Evolutionary conservation across 2,329 filamentous ascomycete genomes (phyloP).

Genomic region (Colletotrichum ledebouriae): DNA sequence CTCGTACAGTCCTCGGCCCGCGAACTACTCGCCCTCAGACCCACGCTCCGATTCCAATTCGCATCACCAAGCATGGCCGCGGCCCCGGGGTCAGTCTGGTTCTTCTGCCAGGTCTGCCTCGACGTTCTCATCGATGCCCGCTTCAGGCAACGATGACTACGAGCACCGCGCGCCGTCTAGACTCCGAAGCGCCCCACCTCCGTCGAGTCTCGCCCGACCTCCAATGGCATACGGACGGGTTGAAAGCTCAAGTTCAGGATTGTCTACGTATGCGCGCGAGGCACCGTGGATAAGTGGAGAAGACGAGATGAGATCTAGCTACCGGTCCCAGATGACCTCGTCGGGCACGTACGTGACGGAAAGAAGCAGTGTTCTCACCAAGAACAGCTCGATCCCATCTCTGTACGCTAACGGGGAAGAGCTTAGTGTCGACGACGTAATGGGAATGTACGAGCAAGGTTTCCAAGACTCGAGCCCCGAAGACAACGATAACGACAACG

Average conservation of each 20-base stretch:
- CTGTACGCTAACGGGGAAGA: conserved; percentile 66
- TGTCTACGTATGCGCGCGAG: conserved; percentile 49
- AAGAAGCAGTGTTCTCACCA: conserved; percentile 84
- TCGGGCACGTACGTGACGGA: conserved; percentile 79
- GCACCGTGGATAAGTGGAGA: conserved; percentile 64
- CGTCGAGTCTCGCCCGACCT: conserved; percentile 47
- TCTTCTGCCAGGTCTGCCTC: conserved; percentile 63
- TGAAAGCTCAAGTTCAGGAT: conserved; percentile 55
- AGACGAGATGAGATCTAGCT: conserved; percentile 67
- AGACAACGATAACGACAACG: conserved; percentile 45
- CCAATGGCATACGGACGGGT: conserved; percentile 46
- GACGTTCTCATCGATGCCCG: conserved; percentile 59
- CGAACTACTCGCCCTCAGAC: conserved; percentile 46
- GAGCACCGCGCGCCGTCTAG: conserved; percentile 50
- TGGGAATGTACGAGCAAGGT: conserved; percentile 77
- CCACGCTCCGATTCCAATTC: conserved; percentile 45
- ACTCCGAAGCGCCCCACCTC: conserved; percentile 48
- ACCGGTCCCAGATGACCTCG: conserved; percentile 67
- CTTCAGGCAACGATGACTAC: conserved; percentile 57
- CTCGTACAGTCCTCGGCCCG: conserved; percentile 49
- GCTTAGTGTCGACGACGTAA: conserved; percentile 75
- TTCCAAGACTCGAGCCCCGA: conserved; percentile 61
- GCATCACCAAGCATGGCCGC: conserved; percentile 54
- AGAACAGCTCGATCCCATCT: conserved; percentile 80
- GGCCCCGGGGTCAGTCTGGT: conserved; percentile 60